These are phyloP conservation scores for Glycyrrhiza uralensis DNA, from an alignment of 306 rosid genomes.

Conservation along the genomic window DNA sequence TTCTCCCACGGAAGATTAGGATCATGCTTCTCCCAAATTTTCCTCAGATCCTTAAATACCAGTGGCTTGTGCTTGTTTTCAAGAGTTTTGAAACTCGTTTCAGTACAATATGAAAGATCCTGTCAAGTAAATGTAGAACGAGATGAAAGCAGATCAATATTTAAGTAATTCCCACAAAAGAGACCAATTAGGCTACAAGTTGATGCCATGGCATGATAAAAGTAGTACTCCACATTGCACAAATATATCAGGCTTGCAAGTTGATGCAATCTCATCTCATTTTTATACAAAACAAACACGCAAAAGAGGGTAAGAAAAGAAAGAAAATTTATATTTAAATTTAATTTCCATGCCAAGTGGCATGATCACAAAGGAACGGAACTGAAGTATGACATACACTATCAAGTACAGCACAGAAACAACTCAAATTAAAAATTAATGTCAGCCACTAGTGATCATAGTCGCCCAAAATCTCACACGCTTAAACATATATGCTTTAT, in stretches of 20 bases:
- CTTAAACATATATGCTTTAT: neutral
- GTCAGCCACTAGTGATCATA: neutral
- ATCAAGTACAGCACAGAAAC: neutral
- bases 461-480: neutral
- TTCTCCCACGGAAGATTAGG: conserved; percentile 75
- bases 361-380: neutral
- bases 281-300: neutral
- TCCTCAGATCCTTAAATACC: conserved; percentile 76
- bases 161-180: neutral
- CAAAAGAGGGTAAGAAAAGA: neutral
- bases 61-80: conserved; percentile 60
- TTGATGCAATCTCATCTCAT: neutral
- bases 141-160: neutral
- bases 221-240: neutral
- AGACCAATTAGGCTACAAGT: neutral
- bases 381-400: neutral
- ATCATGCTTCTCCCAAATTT: conserved; percentile 73
- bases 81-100: conserved; percentile 51
- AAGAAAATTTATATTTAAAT: neutral
- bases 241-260: neutral
- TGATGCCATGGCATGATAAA: neutral
- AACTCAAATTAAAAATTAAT: neutral
- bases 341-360: neutral
- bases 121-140: conserved; percentile 17
- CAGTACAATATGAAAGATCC: conserved; percentile 65